These are phyloP conservation scores for Tylopilus felleus DNA, from an alignment of 768 basidiomycete species.

Conservation along the genomic window DNA sequence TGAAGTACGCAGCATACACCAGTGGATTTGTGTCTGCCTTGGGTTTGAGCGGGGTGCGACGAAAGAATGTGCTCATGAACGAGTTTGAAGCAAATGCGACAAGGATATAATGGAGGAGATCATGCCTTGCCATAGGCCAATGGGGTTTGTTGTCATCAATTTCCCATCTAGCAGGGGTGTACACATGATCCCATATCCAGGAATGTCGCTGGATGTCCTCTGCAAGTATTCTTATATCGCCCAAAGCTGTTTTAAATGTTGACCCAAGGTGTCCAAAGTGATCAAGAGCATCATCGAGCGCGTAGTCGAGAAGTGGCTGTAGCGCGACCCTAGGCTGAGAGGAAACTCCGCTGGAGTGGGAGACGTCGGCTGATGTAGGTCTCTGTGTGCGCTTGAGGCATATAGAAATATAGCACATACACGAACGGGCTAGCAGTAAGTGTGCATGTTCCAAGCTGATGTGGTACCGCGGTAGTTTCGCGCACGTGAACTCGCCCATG, in stretches of 20 bases:
- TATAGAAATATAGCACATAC: conserved; percentile 6
- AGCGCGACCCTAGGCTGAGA: background rate
- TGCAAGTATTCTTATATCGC: background rate
- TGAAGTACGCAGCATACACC: background rate
- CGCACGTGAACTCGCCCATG: background rate
- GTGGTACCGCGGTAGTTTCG: background rate
- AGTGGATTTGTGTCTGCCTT: background rate
- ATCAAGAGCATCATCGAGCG: background rate
- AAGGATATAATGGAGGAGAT: background rate
- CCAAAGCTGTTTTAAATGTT: background rate
- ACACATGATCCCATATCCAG: background rate
- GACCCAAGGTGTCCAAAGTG: background rate
- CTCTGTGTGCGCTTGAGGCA: background rate
- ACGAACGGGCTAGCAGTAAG: background rate
- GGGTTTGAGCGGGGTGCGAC: background rate
- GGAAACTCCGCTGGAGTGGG: too few species aligned
- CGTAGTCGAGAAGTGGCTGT: background rate
- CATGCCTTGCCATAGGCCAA: background rate
- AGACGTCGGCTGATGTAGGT: background rate
- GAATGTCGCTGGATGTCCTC: background rate
- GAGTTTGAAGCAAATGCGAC: background rate
- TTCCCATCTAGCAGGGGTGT: background rate
- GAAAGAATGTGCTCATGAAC: background rate
- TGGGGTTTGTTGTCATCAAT: background rate
- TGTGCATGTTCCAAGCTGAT: background rate